Percentiles rank a stretch among this genome's conserved stretches.
Evolutionary conservation across 441 rosid genomes (phyloP).

Genomic region (Hura crepitans): DNA sequence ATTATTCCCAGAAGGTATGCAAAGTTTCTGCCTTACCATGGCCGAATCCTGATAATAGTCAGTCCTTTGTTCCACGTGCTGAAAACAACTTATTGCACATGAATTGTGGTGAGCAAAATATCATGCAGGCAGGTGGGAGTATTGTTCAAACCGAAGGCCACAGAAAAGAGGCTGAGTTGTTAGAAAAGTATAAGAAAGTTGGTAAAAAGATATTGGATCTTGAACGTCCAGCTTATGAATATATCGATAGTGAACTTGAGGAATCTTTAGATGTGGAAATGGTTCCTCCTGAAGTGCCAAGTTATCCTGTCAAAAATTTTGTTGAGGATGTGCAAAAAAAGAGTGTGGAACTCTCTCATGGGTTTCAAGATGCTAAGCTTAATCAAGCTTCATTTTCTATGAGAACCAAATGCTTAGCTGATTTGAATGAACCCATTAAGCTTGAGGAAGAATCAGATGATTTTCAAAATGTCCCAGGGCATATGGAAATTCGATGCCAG

Average conservation of each 20-base stretch:
- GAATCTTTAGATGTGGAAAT: conserved; percentile 25
- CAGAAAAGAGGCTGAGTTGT: conserved; percentile 25
- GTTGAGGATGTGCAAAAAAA: conserved; percentile 26
- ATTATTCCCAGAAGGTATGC: conserved; percentile 14
- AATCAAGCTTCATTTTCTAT: conserved; percentile 9
- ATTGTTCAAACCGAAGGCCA: conserved; percentile 21
- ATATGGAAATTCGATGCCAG: conserved; percentile 17
- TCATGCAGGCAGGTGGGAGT: conserved; percentile 13
- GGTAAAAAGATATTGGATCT: conserved; percentile 57
- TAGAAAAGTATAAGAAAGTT: conserved; percentile 37
- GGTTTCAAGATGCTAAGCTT: conserved; percentile 6
- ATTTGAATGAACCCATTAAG: conserved; percentile 50
- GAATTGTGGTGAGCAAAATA: conserved; percentile 22
- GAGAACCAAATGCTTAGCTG: conserved; percentile 30
- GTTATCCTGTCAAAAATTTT: conserved; percentile 21
- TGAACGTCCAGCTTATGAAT: conserved; percentile 50
- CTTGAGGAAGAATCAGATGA: conserved; percentile 32
- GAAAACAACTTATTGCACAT: conserved; percentile 22
- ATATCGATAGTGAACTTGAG: conserved; percentile 39
- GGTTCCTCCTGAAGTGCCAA: conserved; percentile 15
- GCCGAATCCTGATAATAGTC: conserved; percentile 22
- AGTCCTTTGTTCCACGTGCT: conserved; percentile 27
- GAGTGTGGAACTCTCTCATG: conserved; percentile 11
- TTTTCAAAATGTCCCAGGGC: conserved; percentile 26
- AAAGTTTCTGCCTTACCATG: conserved; percentile 22